Evolutionary conservation across 2,329 filamentous ascomycete genomes (phyloP).

Genomic region (Plenodomus tracheiphilus): DNA sequence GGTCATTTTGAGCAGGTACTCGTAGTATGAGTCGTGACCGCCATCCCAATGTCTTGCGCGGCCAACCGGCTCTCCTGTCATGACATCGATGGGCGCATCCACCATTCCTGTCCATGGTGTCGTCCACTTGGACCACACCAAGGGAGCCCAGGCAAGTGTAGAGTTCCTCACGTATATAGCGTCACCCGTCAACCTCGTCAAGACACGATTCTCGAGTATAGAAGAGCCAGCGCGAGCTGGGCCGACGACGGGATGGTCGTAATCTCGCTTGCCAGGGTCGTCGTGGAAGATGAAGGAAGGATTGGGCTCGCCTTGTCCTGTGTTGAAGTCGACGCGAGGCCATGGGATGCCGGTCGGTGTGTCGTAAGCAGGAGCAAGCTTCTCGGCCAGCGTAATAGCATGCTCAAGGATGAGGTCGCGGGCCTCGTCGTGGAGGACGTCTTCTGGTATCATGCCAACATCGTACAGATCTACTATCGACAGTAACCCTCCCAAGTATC

Average conservation of each 20-base stretch:
- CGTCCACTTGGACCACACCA: slow-evolving; percentile 50
- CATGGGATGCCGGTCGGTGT: slow-evolving; percentile 49
- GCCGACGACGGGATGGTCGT: slow-evolving; percentile 43
- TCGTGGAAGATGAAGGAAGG: slow-evolving; percentile 32
- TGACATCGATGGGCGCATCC: slow-evolving; percentile 49
- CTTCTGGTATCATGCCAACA: slow-evolving; percentile 43
- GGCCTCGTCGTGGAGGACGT: slow-evolving; percentile 34
- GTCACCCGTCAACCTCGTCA: slow-evolving; percentile 48
- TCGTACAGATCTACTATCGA: slow-evolving; percentile 49
- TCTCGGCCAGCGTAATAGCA: slow-evolving; percentile 42
- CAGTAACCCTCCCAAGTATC: slow-evolving; percentile 46
- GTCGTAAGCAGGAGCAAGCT: slow-evolving; percentile 46
- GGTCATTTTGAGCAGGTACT: slow-evolving; percentile 48
- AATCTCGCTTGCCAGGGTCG: slow-evolving; percentile 35
- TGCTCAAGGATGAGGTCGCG: slow-evolving; percentile 42
- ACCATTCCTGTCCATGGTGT: slow-evolving; percentile 48
- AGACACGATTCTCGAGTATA: slow-evolving; percentile 49
- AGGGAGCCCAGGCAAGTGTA: slow-evolving; percentile 48
- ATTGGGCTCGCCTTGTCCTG: slow-evolving; percentile 35
- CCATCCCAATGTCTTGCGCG: slow-evolving; percentile 49
- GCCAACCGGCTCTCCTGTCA: slow-evolving; percentile 46
- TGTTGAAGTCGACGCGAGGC: slow-evolving; percentile 50
- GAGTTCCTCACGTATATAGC: slow-evolving; percentile 47
- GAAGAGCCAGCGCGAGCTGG: slow-evolving; percentile 50
- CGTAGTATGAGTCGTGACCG: slow-evolving; percentile 51